Conservation (phyloP, 2,329 filamentous ascomycete genomes). For the Endocalyx cinctus region DNA sequence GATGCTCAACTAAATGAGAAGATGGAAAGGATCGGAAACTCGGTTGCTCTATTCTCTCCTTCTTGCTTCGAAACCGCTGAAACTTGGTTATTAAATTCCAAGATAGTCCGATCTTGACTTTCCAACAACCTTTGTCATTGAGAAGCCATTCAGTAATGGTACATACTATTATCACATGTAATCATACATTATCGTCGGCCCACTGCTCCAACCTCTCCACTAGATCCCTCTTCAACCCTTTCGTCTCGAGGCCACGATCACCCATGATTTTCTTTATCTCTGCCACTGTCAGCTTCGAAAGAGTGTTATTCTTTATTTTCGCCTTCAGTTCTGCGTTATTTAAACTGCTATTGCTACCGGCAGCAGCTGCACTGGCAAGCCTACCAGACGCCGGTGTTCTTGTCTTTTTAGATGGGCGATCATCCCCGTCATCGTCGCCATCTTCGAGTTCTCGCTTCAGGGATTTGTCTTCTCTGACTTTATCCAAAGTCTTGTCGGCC, state of each 20-base stretch:
- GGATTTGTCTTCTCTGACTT: conserved; percentile 33
- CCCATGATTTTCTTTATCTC: conserved; percentile 47
- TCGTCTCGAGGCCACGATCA: conserved; percentile 41
- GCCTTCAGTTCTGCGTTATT: conserved; percentile 43
- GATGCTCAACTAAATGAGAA: too few species aligned
- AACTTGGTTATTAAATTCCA: too few species aligned
- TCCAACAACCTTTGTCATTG: too few species aligned
- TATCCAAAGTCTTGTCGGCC: conserved; percentile 53
- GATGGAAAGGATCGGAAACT: too few species aligned
- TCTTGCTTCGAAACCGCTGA: too few species aligned
- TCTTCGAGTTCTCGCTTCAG: conserved; percentile 50
- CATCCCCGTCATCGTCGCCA: conserved; percentile 29
- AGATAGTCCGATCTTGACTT: too few species aligned
- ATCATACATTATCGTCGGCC: too few species aligned
- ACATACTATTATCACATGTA: too few species aligned
- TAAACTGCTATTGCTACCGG: too few species aligned
- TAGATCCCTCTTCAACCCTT: conserved; percentile 50
- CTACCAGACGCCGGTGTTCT: conserved; percentile 29
- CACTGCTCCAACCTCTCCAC: conserved; percentile 53
- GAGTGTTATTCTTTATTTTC: conserved; percentile 38
- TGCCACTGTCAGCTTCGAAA: conserved; percentile 51
- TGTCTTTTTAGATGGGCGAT: conserved; percentile 42
- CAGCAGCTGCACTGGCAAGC: conserved; percentile 26
- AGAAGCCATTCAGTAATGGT: too few species aligned
- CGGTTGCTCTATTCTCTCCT: too few species aligned